phyloP scores from a whole-genome alignment of 257 asterid species.

The Solanum boliviense region DNA sequence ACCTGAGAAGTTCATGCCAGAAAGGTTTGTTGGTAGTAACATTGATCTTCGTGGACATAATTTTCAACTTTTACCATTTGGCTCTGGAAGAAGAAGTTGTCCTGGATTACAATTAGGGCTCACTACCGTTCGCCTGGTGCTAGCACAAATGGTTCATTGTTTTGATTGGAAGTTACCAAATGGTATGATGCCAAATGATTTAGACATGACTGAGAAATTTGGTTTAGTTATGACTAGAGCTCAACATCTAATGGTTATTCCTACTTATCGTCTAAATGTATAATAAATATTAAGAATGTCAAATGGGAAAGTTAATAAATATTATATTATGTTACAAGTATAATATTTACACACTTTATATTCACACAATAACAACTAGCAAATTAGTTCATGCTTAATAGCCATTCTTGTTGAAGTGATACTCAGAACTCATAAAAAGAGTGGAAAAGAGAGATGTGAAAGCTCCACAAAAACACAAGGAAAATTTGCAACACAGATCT shows the following conservation, averaged over 20 bases:
- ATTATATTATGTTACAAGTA: no score
- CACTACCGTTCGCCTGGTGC: background rate
- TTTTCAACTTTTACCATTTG: background rate
- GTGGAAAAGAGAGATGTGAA: no score
- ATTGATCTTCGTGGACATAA: conserved; percentile 2
- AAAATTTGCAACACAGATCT: background rate
- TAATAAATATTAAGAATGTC: background rate
- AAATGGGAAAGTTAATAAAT: background rate
- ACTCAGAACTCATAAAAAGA: no score
- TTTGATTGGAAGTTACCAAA: background rate
- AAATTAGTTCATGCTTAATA: no score
- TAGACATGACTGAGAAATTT: background rate
- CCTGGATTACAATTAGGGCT: conserved; percentile 10
- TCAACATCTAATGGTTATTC: background rate
- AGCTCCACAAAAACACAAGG: background rate
- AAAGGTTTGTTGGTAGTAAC: background rate
- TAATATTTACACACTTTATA: no score
- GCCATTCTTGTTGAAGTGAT: no score
- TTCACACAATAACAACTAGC: no score
- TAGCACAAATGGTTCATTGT: conserved; percentile 8
- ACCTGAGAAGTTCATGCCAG: conserved; percentile 1
- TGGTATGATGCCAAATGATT: background rate
- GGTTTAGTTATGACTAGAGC: background rate
- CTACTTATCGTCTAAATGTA: background rate
- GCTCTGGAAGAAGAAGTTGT: background rate